phyloP scores from a whole-genome alignment of 768 basidiomycete species.

The Termitomyces sp. region DNA sequence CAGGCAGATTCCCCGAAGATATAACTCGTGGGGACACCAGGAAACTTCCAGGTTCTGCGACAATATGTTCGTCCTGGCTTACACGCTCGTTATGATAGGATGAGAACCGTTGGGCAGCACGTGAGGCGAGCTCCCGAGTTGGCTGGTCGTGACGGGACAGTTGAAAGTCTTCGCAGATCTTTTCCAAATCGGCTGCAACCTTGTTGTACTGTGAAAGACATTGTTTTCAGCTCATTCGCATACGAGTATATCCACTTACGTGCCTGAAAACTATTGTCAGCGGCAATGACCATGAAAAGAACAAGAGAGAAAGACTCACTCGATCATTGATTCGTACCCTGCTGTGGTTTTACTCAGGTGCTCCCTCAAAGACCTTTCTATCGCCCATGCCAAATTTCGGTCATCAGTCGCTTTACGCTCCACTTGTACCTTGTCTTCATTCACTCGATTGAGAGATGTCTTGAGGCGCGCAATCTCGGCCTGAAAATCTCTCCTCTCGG shows the following conservation, averaged over 20 bases:
- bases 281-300: neutral
- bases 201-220: slow-evolving; percentile 27
- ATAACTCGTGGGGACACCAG: slow-evolving; percentile 43
- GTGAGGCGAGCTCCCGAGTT: slow-evolving; percentile 7
- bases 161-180: slow-evolving; percentile 15
- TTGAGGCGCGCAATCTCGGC: slow-evolving; percentile 29
- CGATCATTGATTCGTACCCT: slow-evolving; percentile 36
- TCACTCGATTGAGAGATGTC: slow-evolving; percentile 26
- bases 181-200: slow-evolving; percentile 26
- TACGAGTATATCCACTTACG: slow-evolving; percentile 21
- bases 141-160: neutral
- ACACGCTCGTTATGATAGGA: slow-evolving; percentile 29
- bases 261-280: slow-evolving; percentile 19
- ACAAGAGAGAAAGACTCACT: slow-evolving; percentile 28
- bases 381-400: slow-evolving; percentile 44
- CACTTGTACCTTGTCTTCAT: slow-evolving; percentile 31
- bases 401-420: slow-evolving; percentile 42
- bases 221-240: neutral
- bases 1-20: no score
- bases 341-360: slow-evolving; percentile 45
- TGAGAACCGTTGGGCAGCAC: slow-evolving; percentile 11
- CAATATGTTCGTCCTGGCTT: slow-evolving; percentile 26
- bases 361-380: slow-evolving; percentile 52
- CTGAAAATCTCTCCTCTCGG: slow-evolving; percentile 29
- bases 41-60: slow-evolving; percentile 30